Evolutionary conservation across 306 rosid genomes (phyloP).

Genomic region (Dryas octopetala): DNA sequence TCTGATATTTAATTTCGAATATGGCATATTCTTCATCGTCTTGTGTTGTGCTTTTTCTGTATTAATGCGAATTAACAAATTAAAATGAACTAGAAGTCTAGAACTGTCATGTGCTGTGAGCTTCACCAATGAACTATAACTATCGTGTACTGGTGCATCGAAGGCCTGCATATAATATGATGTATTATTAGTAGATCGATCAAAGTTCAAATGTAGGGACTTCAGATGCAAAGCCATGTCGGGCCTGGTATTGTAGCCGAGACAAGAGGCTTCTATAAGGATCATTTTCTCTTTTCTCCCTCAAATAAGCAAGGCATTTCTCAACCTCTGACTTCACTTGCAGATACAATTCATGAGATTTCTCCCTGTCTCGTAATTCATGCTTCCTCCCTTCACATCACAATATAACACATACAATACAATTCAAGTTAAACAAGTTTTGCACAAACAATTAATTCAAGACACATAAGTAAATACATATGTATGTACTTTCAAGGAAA

Average conservation of each 20-base stretch:
- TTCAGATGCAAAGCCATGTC: slow-evolving; percentile 52
- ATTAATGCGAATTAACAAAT: too few species aligned
- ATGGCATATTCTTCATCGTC: not conserved
- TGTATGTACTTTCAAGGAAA: too few species aligned
- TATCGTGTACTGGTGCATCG: too few species aligned
- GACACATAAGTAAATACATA: not conserved
- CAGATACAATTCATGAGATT: slow-evolving; percentile 58
- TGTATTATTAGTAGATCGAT: not conserved
- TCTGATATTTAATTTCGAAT: not conserved
- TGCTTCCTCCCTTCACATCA: slow-evolving; percentile 59
- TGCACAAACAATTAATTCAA: not conserved
- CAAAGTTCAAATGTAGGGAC: slow-evolving; percentile 72
- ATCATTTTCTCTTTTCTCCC: slow-evolving; percentile 64
- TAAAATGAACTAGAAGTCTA: too few species aligned
- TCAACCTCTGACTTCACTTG: slow-evolving; percentile 75
- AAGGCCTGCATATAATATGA: too few species aligned
- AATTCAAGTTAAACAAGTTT: not conserved
- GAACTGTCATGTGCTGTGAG: too few species aligned
- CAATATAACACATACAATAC: not conserved
- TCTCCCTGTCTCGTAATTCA: slow-evolving; percentile 57
- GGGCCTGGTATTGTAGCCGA: slow-evolving; percentile 61
- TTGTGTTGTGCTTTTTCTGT: not conserved
- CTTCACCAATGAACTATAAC: too few species aligned
- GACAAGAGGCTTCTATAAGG: slow-evolving; percentile 65
- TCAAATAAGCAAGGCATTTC: slow-evolving; percentile 61